A percentile compares a stretch with the other conserved stretches of the same genome.
Evolutionary conservation across 768 basidiomycete genomes (phyloP).

Genomic region (Termitomyces sp.): DNA sequence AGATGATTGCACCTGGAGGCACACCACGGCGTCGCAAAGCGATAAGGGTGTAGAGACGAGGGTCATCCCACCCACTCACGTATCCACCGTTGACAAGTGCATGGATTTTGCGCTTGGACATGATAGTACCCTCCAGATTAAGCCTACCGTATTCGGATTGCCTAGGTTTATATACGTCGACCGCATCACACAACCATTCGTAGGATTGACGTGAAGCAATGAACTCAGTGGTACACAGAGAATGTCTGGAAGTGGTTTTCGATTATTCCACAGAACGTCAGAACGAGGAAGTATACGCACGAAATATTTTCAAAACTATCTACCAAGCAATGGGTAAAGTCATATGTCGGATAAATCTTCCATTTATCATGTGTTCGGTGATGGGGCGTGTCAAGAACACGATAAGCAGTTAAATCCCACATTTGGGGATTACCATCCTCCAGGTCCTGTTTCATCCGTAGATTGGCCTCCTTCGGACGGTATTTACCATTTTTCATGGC

Average conservation of each 20-base stretch:
- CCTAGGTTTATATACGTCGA: constrained; percentile 95
- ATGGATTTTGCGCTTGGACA: constrained; percentile 94
- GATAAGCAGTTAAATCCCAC: constrained; percentile 99
- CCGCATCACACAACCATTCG: constrained; percentile 97
- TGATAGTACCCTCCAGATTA: constrained; percentile 90
- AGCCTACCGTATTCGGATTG: constrained; percentile 97
- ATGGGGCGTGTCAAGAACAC: constrained; percentile 86
- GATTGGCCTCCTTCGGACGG: constrained; percentile 84
- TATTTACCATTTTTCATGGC: constrained; percentile 91
- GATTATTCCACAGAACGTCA: neutral
- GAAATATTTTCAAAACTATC: constrained; percentile 99
- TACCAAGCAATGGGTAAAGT: constrained; percentile 96
- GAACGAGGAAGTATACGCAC: constrained; percentile 45
- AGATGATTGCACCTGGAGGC: constrained; percentile 92
- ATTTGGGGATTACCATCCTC: constrained; percentile 94
- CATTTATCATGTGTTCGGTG: constrained; percentile 92
- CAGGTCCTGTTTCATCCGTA: constrained; percentile 98
- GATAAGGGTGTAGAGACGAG: constrained; percentile 94
- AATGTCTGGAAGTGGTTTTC: constrained; percentile 61
- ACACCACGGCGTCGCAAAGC: constrained; percentile 93
- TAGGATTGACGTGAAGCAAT: constrained; percentile 95
- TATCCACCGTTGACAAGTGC: constrained; percentile 81
- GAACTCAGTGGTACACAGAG: constrained; percentile 95
- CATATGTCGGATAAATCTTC: constrained; percentile 98
- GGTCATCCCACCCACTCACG: constrained; percentile 96